Base-by-base conservation (phyloP, 2,329 filamentous ascomycete genomes). In the Tolypocladium album region DNA sequence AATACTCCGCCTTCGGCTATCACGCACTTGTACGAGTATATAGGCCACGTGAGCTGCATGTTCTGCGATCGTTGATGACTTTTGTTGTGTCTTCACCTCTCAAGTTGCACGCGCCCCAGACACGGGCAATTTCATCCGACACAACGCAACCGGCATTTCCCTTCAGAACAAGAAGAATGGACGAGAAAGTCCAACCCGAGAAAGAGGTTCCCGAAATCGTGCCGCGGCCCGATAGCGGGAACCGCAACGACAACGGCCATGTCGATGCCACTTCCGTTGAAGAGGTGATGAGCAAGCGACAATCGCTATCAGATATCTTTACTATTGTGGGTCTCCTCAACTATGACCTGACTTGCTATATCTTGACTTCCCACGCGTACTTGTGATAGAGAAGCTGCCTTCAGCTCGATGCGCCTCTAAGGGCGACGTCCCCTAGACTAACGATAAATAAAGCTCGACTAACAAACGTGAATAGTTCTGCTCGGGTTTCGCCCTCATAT, bases 401-500 rank as follows among this genome's bases (percentile, higher is more conserved):
- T 11, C 27, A 31, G 27, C 27, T 31, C 27, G 27, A 3, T 31
- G 27, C 27, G 27, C 27, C 5, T 31, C 27, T 31, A 31, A 31
- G 27, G 27, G 27, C n/a, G n/a, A n/a, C n/a, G n/a, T n/a, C n/a
- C n/a, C n/a, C n/a, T n/a, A 43, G 6, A 22, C 2, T 4, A n/a
- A 20, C 9, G 42, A 22, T 22, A 7, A 27, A 43, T 6, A n/a
- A 20, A 20, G 0, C 6, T 20, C 3, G 15, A 20, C 24, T 52
- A 8, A 52, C 17, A 24, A 24, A 15, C 24, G 8, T 11, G 13
- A 15, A 20, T 31, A 52, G 66, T 63, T 69, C 36, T 69, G 68
- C 58, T 67, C 69, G 11, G 72, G 71, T 6, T 69, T 70, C 8
- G 72, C 72, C 15, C 67, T 72, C 53, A 68, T 72, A 57, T 71